Conservation (phyloP, 768 basidiomycete species). For the Flagelloscypha sp. region DNA sequence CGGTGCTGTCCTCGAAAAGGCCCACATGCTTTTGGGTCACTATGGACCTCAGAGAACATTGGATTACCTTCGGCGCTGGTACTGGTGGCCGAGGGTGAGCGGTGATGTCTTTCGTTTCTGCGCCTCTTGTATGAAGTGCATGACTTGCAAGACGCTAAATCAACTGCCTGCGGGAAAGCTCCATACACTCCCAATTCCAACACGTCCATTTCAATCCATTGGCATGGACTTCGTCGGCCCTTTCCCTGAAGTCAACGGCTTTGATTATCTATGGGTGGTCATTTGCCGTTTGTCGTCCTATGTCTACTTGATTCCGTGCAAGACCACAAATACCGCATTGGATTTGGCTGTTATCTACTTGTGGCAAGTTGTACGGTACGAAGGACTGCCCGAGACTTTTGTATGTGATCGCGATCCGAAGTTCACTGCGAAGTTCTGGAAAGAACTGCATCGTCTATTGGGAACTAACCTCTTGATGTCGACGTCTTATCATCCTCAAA, state of each 20-base stretch:
- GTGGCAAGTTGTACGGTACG: conserved; percentile 4
- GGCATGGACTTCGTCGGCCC: conserved; percentile 27
- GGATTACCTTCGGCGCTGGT: conserved; percentile 16
- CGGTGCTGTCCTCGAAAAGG: conserved; percentile 12
- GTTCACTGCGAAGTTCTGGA: conserved; percentile 27
- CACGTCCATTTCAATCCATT: conserved; percentile 19
- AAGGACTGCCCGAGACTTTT: conserved; percentile 12
- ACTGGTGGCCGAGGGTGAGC: conserved; percentile 12
- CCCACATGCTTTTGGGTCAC: conserved; percentile 18
- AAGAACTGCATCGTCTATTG: conserved; percentile 10
- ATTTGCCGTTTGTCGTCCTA: conserved; percentile 13
- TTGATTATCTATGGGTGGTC: conserved; percentile 18
- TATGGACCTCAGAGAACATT: conserved; percentile 14
- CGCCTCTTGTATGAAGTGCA: conserved; percentile 5
- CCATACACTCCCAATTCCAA: conserved; percentile 16
- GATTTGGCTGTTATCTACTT: conserved; percentile 4
- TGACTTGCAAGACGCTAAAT: conserved; percentile 1
- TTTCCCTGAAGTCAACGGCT: conserved; percentile 15
- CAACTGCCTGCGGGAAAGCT: conserved; percentile 7
- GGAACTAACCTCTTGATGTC: conserved; percentile 18
- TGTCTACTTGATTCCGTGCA: conserved; percentile 3
- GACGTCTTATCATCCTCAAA: conserved; percentile 24
- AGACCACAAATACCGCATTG: conserved; percentile 1
- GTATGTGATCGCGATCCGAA: conserved; percentile 20
- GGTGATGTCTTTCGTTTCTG: conserved; percentile 8